Conservation (phyloP, 2,329 filamentous ascomycete genomes). For the Cladophialophora carrionii region DNA sequence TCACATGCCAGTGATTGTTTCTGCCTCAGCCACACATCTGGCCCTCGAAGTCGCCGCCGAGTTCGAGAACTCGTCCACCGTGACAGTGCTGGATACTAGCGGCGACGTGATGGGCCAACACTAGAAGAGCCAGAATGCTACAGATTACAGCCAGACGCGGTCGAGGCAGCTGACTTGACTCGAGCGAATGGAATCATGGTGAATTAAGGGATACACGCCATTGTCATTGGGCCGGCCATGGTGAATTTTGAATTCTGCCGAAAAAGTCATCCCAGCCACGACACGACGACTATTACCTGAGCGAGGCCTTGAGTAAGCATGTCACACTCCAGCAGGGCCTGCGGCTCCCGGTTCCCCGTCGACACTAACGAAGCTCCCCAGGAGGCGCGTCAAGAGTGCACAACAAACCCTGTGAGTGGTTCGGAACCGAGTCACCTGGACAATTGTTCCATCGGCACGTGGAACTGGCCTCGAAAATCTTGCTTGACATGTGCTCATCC, state of each 20-base stretch:
- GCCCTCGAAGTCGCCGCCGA: background rate
- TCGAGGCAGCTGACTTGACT: conserved; percentile 18
- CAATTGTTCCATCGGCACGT: conserved; percentile 14
- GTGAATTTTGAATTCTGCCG: conserved; percentile 12
- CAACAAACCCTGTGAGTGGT: conserved; percentile 10
- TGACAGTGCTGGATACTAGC: background rate
- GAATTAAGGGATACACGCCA: background rate
- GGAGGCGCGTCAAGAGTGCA: conserved; percentile 12
- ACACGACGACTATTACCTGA: conserved; percentile 7
- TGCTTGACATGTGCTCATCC: conserved; percentile 16
- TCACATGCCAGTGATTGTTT: conserved; percentile 16
- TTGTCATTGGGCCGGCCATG: conserved; percentile 6
- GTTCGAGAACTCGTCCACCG: background rate
- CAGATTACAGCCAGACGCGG: background rate
- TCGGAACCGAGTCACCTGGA: conserved; percentile 18
- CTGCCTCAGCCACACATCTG: conserved; percentile 14
- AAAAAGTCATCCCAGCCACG: conserved; percentile 10
- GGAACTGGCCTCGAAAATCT: conserved; percentile 19
- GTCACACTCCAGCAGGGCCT: conserved; percentile 4
- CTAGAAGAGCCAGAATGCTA: background rate
- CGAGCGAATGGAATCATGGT: conserved; percentile 5
- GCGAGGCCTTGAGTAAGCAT: conserved; percentile 14
- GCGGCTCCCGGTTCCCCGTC: conserved; percentile 19
- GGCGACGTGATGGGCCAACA: no score
- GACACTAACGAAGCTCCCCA: conserved; percentile 13